Base-by-base conservation (phyloP, 2,329 filamentous ascomycete species). In the Claviceps capensis region DNA sequence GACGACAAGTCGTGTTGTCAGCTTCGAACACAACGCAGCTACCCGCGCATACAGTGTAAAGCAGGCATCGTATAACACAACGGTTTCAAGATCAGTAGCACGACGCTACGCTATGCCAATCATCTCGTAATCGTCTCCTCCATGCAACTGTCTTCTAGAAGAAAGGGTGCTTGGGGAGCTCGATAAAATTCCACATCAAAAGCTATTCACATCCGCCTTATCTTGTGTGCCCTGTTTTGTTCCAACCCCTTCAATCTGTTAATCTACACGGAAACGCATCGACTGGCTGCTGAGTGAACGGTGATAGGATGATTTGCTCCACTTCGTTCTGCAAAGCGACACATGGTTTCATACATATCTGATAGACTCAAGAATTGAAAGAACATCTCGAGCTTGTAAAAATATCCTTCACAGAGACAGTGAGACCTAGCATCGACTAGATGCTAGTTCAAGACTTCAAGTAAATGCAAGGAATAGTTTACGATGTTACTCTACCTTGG, bases 1-100 rank as follows among this genome's bases (percentile, higher is more conserved):
- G 16, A 11, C n/a, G 9, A 23, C 13, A 26, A 23, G 5, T 37
- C 11, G 49, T n/a, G n/a, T 30, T 37, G 26, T 43, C 5, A 13
- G 14, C 17, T 22, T 42, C 51, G n/a, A 85, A 43, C 34, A 23
- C 19, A 41, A 46, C 7, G 49, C 30, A 38, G 43, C 30, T 43
- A 17, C 16, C 48, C 7, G 47, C 48, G n/a, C 23, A 43, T 43
- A 23, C 19, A 50, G 19, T 36, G 22, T 22, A 42, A 26, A 42
- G 26, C 3, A 26, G 19, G 36, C 19, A n/a, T 37, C 23, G 52
- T 53, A 30, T 26, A 9, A 53, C 52, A 22, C 2, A 40, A 23
- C 47, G n/a, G 52, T 53, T 53, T 48, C 45, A 44, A 34, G 7
- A 43, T n/a, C 4, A 26, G 52, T 53, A 43, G 34, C 44, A 53